phyloP scores from a whole-genome alignment of 805 yeast species.

The Blastobotrys parvus region DNA sequence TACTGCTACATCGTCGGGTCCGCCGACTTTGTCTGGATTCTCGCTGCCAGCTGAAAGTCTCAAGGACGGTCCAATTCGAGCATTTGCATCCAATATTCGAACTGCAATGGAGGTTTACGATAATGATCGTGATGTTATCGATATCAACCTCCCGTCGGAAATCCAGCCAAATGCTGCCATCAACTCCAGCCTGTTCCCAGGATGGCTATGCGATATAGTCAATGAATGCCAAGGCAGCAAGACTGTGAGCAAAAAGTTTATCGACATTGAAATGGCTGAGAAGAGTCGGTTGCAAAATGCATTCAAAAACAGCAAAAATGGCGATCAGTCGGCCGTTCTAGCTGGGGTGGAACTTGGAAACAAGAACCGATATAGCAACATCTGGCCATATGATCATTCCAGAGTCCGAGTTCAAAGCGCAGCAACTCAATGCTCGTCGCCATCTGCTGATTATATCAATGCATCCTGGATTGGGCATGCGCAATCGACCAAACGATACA shows the following conservation, averaged over 20 bases:
- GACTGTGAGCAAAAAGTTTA: slow-evolving; percentile 45
- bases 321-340: slow-evolving; percentile 31
- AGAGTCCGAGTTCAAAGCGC: slow-evolving; percentile 41
- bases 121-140: slow-evolving; percentile 20
- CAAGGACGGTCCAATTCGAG: slow-evolving; percentile 17
- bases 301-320: slow-evolving; percentile 18
- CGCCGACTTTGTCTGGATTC: slow-evolving; percentile 24
- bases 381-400: slow-evolving; percentile 79
- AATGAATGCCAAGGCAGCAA: slow-evolving; percentile 33
- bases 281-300: slow-evolving; percentile 52
- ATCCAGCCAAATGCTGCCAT: slow-evolving; percentile 3
- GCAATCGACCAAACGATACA: slow-evolving; percentile 40
- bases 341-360: slow-evolving; percentile 75
- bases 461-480: slow-evolving; percentile 58
- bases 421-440: slow-evolving; percentile 7
- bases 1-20: background rate
- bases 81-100: slow-evolving; percentile 23
- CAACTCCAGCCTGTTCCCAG: slow-evolving; percentile 33
- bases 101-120: slow-evolving; percentile 21
- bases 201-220: slow-evolving; percentile 42
- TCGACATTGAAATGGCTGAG: slow-evolving; percentile 60
- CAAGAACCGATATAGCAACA: slow-evolving; percentile 83
- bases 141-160: slow-evolving; percentile 11
- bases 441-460: slow-evolving; percentile 60
- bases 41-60: slow-evolving; percentile 16